These are phyloP conservation scores for Celoporthe dispersa DNA, from an alignment of 2,329 filamentous ascomycete species.

Conservation along the genomic window DNA sequence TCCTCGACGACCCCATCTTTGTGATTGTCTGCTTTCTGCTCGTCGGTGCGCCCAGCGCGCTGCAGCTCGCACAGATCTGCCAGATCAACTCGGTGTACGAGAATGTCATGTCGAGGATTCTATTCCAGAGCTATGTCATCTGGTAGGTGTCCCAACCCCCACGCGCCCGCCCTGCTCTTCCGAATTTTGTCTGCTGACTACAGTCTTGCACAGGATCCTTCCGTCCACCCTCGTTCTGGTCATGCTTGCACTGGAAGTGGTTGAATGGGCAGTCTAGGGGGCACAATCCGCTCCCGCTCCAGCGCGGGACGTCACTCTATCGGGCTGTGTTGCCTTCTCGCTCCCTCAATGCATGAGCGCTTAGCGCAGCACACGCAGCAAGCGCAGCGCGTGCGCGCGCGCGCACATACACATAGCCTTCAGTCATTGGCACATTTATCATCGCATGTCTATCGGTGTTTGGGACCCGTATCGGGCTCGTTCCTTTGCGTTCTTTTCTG, in stretches of 20 bases:
- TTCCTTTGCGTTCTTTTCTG: neutral
- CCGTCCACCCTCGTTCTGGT: conserved; percentile 91
- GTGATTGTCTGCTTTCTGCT: conserved; percentile 97
- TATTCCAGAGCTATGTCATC: conserved; percentile 96
- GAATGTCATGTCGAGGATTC: conserved; percentile 86
- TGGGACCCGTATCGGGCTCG: neutral
- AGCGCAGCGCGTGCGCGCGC: no score
- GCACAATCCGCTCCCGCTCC: neutral
- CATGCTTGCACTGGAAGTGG: conserved; percentile 87
- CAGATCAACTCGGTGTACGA: conserved; percentile 98
- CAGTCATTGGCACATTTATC: neutral
- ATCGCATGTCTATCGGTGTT: neutral
- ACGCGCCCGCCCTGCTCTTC: neutral
- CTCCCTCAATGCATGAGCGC: neutral
- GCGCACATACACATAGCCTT: neutral
- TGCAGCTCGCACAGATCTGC: conserved; percentile 97
- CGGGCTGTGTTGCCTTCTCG: neutral
- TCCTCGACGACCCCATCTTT: conserved; percentile 96
- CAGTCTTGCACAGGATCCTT: conserved; percentile 68
- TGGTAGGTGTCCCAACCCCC: conserved; percentile 62
- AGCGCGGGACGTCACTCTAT: neutral
- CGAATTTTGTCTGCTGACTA: conserved; percentile 35
- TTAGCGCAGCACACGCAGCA: neutral
- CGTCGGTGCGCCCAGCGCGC: conserved; percentile 87
- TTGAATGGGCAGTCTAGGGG: conserved; percentile 73